Evolutionary conservation across 1,284 basidiomycete species (phyloP).

Genomic region (Veloporphyrellus conicus): DNA sequence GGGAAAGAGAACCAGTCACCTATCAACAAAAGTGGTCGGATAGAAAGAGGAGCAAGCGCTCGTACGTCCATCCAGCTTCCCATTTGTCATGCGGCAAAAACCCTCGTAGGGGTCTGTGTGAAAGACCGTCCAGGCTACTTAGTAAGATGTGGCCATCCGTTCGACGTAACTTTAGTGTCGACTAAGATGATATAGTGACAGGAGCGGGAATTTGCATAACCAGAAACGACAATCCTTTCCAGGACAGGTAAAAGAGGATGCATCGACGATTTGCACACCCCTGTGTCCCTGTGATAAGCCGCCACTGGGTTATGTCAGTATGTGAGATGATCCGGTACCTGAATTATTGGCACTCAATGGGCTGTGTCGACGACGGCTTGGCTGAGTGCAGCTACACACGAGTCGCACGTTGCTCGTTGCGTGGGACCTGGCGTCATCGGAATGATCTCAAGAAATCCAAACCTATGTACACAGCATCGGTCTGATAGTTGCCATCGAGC

Average conservation of each 20-base stretch:
- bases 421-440: no score
- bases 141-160: neutral
- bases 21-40: no score
- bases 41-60: neutral
- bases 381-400: no score
- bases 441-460: no score
- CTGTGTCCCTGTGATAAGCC: neutral
- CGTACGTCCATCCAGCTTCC: no score
- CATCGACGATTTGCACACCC: no score
- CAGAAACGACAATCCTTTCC: neutral
- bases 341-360: neutral
- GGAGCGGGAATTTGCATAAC: no score
- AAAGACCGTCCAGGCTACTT: neutral
- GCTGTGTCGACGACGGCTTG: no score
- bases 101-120: neutral
- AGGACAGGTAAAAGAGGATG: neutral
- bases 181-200: no score
- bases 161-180: neutral
- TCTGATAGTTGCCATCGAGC: no score
- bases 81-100: neutral
- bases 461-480: no score
- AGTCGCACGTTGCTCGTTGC: no score
- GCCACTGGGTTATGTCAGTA: neutral
- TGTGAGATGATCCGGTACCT: neutral
- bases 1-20: neutral